These are phyloP conservation scores for Nadsonia starkeyi-henricii DNA, from an alignment of 1,139 yeast species.

Conservation along the genomic window DNA sequence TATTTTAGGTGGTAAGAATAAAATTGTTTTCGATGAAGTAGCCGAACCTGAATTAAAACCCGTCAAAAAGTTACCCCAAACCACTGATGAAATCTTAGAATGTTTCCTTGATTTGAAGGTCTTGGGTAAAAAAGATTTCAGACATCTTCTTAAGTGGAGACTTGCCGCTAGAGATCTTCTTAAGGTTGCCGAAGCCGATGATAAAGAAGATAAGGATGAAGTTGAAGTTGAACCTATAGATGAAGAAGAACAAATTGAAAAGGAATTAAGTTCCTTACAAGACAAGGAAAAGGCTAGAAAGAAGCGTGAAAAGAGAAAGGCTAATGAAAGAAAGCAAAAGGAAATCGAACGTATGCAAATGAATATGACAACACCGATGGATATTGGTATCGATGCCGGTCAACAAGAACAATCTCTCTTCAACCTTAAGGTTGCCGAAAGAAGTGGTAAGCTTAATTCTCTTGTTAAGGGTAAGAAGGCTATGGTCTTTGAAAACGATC, in stretches of 20 bases:
- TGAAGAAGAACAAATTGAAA: constrained; percentile 82
- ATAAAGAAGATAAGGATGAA: constrained; percentile 27
- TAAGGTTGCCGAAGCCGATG: constrained; percentile 43
- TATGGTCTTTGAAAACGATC: constrained; percentile 42
- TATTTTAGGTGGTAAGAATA: constrained; percentile 50
- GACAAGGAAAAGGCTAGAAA: constrained; percentile 54
- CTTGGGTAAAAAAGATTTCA: constrained; percentile 86
- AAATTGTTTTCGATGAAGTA: constrained; percentile 33
- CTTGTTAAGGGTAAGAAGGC: constrained; percentile 71
- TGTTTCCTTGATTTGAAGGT: constrained; percentile 87
- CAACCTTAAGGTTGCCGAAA: constrained; percentile 69
- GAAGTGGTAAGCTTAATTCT: constrained; percentile 65
- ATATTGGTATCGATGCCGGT: constrained; percentile 91
- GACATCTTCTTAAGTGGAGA: constrained; percentile 74
- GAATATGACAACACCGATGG: constrained; percentile 90
- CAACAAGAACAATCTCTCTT: constrained; percentile 72
- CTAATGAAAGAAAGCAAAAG: constrained; percentile 74
- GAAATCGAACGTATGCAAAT: constrained; percentile 87
- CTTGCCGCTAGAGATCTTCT: constrained; percentile 68
- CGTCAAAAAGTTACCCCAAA: constrained; percentile 55
- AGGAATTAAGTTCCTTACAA: constrained; percentile 61
- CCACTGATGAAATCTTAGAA: constrained; percentile 63
- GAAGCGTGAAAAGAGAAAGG: constrained; percentile 69
- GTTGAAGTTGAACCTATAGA: constrained; percentile 58
- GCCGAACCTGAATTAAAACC: constrained; percentile 62